phyloP scores from a whole-genome alignment of 805 yeast genomes.

The Nakazawaea holstii region DNA sequence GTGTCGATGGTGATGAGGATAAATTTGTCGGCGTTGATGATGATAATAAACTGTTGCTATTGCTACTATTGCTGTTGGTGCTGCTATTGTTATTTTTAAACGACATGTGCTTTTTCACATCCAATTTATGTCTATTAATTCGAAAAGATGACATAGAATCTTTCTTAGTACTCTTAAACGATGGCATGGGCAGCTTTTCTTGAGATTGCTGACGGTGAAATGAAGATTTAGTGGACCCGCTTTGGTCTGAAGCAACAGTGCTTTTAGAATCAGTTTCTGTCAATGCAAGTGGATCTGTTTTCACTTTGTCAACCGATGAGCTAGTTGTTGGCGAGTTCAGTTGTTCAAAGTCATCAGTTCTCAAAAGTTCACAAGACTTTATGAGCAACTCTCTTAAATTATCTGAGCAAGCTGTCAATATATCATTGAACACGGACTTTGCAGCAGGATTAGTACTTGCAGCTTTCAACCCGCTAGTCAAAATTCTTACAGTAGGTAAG shows the following conservation, averaged over 20 bases:
- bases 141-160: conserved; percentile 5
- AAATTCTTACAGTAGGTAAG: conserved; percentile 10
- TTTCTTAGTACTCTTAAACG: neutral
- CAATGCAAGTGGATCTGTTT: conserved; percentile 1
- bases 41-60: conserved; percentile 11
- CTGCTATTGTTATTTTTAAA: conserved; percentile 1
- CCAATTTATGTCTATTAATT: conserved; percentile 9
- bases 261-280: conserved; percentile 10
- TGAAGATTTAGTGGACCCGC: neutral
- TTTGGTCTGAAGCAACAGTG: neutral
- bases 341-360: neutral
- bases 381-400: neutral
- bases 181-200: neutral
- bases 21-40: conserved; percentile 9
- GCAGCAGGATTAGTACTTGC: conserved; percentile 9
- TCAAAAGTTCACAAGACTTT: conserved; percentile 8
- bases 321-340: conserved; percentile 10
- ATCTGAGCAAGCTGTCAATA: neutral
- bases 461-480: conserved; percentile 9
- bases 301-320: conserved; percentile 13
- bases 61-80: neutral
- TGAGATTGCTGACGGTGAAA: neutral
- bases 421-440: neutral
- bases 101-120: conserved; percentile 8
- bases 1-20: conserved; percentile 1